phyloP scores from a whole-genome alignment of 2,329 filamentous ascomycete species.

The Xylariaceae sp. region DNA sequence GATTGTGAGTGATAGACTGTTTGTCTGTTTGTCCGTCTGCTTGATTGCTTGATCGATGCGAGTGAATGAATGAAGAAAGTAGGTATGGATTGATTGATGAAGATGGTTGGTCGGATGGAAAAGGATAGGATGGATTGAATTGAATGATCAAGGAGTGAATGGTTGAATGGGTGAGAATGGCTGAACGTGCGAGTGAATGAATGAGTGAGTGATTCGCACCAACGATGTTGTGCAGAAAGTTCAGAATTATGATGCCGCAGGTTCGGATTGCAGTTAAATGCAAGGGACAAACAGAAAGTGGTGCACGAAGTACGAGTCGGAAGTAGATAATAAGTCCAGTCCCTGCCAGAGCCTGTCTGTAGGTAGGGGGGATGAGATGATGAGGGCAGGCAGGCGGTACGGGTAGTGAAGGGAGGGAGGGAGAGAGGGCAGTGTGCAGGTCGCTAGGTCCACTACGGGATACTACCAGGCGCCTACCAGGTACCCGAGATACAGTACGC shows the following conservation, averaged over 20 bases:
- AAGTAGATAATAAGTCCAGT: neutral
- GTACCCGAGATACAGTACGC: no score
- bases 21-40: neutral
- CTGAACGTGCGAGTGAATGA: neutral
- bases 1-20: no score
- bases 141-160: neutral
- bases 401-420: neutral
- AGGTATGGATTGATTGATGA: slow-evolving; percentile 1
- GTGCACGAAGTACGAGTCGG: neutral
- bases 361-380: neutral
- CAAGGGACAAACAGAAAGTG: slow-evolving; percentile 13
- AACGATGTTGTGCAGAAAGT: slow-evolving; percentile 14
- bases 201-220: slow-evolving; percentile 6
- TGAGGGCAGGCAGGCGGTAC: neutral
- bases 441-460: no score
- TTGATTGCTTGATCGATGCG: neutral
- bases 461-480: no score
- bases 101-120: neutral
- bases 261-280: slow-evolving; percentile 16
- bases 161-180: neutral
- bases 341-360: neutral
- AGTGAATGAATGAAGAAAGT: neutral
- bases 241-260: slow-evolving; percentile 11
- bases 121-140: neutral
- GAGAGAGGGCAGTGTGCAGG: slow-evolving; percentile 1